These are phyloP conservation scores for Populus tomentosa DNA, from an alignment of 441 rosid genomes.

Conservation along the genomic window DNA sequence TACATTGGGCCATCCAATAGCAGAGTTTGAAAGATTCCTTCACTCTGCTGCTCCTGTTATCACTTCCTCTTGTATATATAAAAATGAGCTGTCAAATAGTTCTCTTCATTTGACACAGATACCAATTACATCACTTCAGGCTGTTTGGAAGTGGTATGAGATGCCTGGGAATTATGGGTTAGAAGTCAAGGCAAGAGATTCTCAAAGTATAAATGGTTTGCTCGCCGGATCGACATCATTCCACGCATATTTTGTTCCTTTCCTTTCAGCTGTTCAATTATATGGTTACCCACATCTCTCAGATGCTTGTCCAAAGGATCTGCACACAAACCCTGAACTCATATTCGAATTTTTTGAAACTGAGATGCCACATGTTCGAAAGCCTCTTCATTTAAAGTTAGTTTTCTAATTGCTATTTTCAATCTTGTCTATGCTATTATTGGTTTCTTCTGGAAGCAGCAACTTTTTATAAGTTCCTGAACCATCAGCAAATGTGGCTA, in stretches of 20 bases:
- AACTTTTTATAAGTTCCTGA: no score
- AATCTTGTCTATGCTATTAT: not conserved
- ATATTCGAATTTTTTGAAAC: constrained; percentile 26
- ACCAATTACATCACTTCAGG: constrained; percentile 16
- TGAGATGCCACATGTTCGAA: constrained; percentile 21
- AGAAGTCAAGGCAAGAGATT: constrained; percentile 22
- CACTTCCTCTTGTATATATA: not conserved
- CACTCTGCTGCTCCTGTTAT: constrained; percentile 23
- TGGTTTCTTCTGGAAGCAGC: not conserved
- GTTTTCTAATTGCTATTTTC: not conserved
- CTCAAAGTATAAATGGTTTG: not conserved
- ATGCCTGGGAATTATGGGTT: constrained; percentile 28
- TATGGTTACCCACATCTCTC: constrained; percentile 14
- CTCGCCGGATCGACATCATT: not conserved
- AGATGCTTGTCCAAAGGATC: not conserved
- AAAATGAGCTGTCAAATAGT: constrained; percentile 1
- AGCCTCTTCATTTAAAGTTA: constrained; percentile 28
- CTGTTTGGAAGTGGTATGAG: constrained; percentile 29
- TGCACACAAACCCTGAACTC: constrained; percentile 21
- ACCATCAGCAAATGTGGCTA: no score
- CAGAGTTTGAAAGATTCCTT: constrained; percentile 23
- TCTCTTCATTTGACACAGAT: constrained; percentile 18
- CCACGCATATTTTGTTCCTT: constrained; percentile 30
- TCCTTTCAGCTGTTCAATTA: constrained; percentile 30
- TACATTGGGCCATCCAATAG: constrained; percentile 16